Evolutionary conservation across 176 grass and related monocot genomes (phyloP).

Genomic region (Tillandsia leiboldiana): DNA sequence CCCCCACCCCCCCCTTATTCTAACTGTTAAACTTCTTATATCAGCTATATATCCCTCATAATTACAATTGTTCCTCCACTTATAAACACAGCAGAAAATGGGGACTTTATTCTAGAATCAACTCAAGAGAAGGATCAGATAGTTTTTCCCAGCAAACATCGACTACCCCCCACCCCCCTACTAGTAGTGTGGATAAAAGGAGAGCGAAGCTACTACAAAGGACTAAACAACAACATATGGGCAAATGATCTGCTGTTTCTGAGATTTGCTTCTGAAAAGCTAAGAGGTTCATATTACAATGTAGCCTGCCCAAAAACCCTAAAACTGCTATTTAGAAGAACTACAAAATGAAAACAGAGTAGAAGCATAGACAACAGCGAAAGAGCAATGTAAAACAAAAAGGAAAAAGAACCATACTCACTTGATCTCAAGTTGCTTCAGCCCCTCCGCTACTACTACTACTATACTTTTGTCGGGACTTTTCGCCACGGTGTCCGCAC

Average conservation of each 20-base stretch:
- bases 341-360: slow-evolving; percentile 41
- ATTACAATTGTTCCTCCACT: too few species aligned
- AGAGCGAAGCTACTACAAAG: not conserved
- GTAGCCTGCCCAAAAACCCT: slow-evolving; percentile 39
- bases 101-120: too few species aligned
- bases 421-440: slow-evolving; percentile 43
- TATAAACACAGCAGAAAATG: too few species aligned
- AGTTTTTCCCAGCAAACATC: too few species aligned
- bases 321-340: slow-evolving; percentile 23
- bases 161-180: too few species aligned
- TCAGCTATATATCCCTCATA: too few species aligned
- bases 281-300: slow-evolving; percentile 36
- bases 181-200: not conserved
- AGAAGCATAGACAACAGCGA: slow-evolving; percentile 17
- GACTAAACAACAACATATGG: slow-evolving; percentile 1
- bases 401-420: slow-evolving; percentile 23
- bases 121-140: too few species aligned
- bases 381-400: slow-evolving; percentile 40
- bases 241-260: slow-evolving; percentile 33
- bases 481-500: not conserved
- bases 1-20: too few species aligned
- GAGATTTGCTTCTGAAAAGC: slow-evolving; percentile 32
- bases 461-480: slow-evolving; percentile 16
- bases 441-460: slow-evolving; percentile 13
- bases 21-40: too few species aligned